Percentiles rank a stretch among this genome's conserved stretches.
Conservation (phyloP, 148 eudicot species). For the Cornus controversa region DNA sequence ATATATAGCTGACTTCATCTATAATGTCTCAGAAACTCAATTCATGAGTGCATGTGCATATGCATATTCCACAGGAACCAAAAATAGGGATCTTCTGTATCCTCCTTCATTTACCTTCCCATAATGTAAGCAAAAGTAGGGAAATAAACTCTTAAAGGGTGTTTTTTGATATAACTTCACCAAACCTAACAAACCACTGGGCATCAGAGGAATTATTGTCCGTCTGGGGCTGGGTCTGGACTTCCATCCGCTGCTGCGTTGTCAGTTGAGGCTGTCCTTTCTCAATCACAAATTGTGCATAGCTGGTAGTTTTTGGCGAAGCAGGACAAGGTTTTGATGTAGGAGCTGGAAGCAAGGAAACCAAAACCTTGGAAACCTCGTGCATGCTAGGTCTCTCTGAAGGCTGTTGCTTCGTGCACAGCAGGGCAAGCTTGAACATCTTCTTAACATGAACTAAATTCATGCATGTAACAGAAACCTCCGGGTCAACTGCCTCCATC, state of each 20-base stretch:
- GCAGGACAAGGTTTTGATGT: slow-evolving; percentile 20
- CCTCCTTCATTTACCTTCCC: too few species aligned
- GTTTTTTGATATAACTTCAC: slow-evolving; percentile 53
- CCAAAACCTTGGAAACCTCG: slow-evolving; percentile 47
- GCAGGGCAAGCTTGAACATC: slow-evolving; percentile 59
- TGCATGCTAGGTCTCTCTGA: slow-evolving; percentile 74
- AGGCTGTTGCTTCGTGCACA: slow-evolving; percentile 56
- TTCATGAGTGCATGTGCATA: too few species aligned
- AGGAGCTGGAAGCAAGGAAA: slow-evolving; percentile 52
- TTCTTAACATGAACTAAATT: slow-evolving; percentile 42
- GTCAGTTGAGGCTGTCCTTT: slow-evolving; percentile 25
- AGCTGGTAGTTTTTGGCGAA: slow-evolving; percentile 32
- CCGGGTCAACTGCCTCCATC: slow-evolving; percentile 70
- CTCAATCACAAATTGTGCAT: slow-evolving; percentile 34
- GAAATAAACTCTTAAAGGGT: slow-evolving; percentile 3
- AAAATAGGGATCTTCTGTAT: too few species aligned
- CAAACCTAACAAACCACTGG: slow-evolving; percentile 50
- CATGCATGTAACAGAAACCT: slow-evolving; percentile 58
- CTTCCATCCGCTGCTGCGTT: slow-evolving; percentile 7
- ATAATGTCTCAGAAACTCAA: too few species aligned
- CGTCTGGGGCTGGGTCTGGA: too few species aligned
- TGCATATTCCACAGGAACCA: too few species aligned
- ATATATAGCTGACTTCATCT: too few species aligned
- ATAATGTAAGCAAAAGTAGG: background rate
- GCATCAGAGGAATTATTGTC: slow-evolving; percentile 56